Percentiles rank a stretch among this genome's conserved stretches.
Evolutionary conservation across 192 early-diverging fungal genomes (phyloP).

Genomic region (Entophlyctis helioformis): DNA sequence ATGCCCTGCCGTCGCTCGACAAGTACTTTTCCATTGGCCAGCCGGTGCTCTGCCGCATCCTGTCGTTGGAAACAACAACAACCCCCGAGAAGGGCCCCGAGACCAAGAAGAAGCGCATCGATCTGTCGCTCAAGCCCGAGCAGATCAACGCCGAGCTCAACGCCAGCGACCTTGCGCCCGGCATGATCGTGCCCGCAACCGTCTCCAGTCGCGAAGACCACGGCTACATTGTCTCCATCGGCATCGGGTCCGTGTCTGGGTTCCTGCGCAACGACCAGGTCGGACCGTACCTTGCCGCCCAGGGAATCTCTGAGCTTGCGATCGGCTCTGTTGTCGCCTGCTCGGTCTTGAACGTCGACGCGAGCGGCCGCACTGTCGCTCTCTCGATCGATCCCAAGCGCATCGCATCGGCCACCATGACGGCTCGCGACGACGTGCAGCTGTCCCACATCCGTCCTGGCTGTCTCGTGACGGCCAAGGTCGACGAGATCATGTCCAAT

Average conservation of each 20-base stretch:
- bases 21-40: slow-evolving; percentile 55
- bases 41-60: slow-evolving; percentile 62
- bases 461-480: slow-evolving; percentile 14
- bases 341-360: slow-evolving; percentile 46
- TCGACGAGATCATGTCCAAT: too few relatives aligned
- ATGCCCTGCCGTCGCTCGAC: background rate
- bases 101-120: slow-evolving; percentile 39
- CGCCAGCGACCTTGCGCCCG: slow-evolving; percentile 51
- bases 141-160: slow-evolving; percentile 63
- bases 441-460: too few relatives aligned
- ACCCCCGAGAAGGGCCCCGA: slow-evolving; percentile 10
- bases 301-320: too few relatives aligned
- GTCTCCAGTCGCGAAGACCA: slow-evolving; percentile 85
- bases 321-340: slow-evolving; percentile 68
- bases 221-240: slow-evolving; percentile 73
- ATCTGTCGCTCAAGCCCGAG: slow-evolving; percentile 66
- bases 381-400: slow-evolving; percentile 51
- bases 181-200: slow-evolving; percentile 58
- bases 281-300: too few relatives aligned
- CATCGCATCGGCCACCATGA: too few relatives aligned
- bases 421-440: too few relatives aligned
- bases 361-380: slow-evolving; percentile 50
- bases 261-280: slow-evolving; percentile 69
- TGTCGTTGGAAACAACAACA: slow-evolving; percentile 27
- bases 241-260: slow-evolving; percentile 52